A percentile compares a stretch with the other conserved stretches of the same genome.
Conservation (phyloP, 768 basidiomycete species). For the Boletellus ananas region DNA sequence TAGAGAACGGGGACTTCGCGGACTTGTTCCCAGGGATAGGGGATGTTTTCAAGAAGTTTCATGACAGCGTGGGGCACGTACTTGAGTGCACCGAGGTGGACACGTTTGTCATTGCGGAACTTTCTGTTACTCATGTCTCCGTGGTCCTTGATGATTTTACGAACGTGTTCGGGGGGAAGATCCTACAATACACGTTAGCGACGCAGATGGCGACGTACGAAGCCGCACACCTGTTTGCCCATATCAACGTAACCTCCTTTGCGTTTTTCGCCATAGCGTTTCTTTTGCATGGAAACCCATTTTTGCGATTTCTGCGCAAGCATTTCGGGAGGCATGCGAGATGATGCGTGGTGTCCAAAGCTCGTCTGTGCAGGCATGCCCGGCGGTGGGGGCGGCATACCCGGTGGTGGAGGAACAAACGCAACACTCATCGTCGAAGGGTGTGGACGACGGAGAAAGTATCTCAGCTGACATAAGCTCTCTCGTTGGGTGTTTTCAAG, state of each 20-base stretch:
- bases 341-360: slow-evolving; percentile 32
- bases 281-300: slow-evolving; percentile 93
- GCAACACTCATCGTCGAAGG: slow-evolving; percentile 31
- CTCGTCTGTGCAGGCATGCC: slow-evolving; percentile 38
- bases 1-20: slow-evolving; percentile 98
- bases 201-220: not conserved
- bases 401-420: slow-evolving; percentile 39
- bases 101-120: slow-evolving; percentile 98
- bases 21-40: slow-evolving; percentile 98
- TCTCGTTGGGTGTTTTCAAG: slow-evolving; percentile 11
- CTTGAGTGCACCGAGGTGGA: slow-evolving; percentile 96
- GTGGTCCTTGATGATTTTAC: slow-evolving; percentile 99
- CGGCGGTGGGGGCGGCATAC: slow-evolving; percentile 40
- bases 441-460: slow-evolving; percentile 27
- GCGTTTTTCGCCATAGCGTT: slow-evolving; percentile 87
- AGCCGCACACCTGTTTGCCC: slow-evolving; percentile 75
- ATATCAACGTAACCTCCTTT: slow-evolving; percentile 88
- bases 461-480: slow-evolving; percentile 24
- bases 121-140: slow-evolving; percentile 99
- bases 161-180: slow-evolving; percentile 93
- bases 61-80: slow-evolving; percentile 99
- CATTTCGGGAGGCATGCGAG: slow-evolving; percentile 58
- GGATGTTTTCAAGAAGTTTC: slow-evolving; percentile 98
- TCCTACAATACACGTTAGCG: slow-evolving; percentile 48
- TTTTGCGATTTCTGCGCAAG: slow-evolving; percentile 92